Evolutionary conservation across 2,329 filamentous ascomycete genomes (phyloP), one percentile per base, ranked within the genome.

Genomic region (Phyllosticta paracitricarpa): DNA sequence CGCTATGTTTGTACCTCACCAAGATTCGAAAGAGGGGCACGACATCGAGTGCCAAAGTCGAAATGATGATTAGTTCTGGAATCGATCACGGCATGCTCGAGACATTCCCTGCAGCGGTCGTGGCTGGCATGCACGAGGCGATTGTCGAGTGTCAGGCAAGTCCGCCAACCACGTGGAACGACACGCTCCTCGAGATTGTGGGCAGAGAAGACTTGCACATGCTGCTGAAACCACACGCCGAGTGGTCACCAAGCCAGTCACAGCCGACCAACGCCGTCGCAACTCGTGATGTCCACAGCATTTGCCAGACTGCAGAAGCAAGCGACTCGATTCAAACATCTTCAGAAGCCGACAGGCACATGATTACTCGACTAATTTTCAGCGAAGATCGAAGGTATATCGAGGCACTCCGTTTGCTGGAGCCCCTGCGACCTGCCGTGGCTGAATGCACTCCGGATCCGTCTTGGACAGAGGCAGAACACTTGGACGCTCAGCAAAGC

Each of bases 401-500:
- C 64, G 94, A 99, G 76, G 94, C 91, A 0, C 86, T 87, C 60
- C 85, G 83, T 59, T 79, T 99, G 61, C 79, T 99, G n/a, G 92
- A 94, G 61, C 94, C 94, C 28, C 85, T 88, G 58, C 89, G 88
- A 69, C 81, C 90, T 14, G 86, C 93, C 52, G 78, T 89, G 10
- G 85, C 93, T n/a, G 88, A 89, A 58, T 88, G 93, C 64, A 81
- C 87, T 51, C 84, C 87, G 1, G 82, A 91, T 64, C 84, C 88
- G 0, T 84, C 85, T 51, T 94, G 90, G 88, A 84, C 87, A 24
- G 94, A 99, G 70, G 87, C 89, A 17, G 87, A 94, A 64, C 85
- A 96, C 61, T 79, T 99, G 9, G 94, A 99, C 71, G 89, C 89
- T 63, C 94, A 99, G 73, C 96, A 97, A 72, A 87, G 90, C 64